These are phyloP conservation scores for Botrytis elliptica DNA, from an alignment of 2,329 filamentous ascomycete species.

Conservation along the genomic window DNA sequence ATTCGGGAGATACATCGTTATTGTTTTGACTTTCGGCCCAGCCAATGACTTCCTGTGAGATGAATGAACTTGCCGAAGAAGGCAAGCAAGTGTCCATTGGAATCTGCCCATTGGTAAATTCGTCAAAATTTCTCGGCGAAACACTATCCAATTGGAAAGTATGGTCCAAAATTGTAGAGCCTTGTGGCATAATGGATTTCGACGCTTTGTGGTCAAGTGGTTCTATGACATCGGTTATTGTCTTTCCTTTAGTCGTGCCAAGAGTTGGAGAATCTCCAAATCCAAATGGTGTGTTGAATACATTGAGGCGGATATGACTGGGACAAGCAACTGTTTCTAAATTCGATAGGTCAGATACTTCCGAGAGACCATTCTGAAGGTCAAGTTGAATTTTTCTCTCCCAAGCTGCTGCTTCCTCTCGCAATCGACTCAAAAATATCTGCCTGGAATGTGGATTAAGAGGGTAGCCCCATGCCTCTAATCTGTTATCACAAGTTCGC, in stretches of 20 bases:
- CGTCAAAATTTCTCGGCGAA: neutral
- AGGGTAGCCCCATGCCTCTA: slow-evolving; percentile 14
- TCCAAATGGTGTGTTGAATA: neutral
- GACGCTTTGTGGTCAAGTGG: neutral
- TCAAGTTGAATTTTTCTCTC: neutral
- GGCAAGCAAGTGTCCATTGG: neutral
- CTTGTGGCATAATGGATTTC: neutral
- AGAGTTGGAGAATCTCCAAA: slow-evolving; percentile 11
- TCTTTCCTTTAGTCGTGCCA: neutral
- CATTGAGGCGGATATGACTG: neutral
- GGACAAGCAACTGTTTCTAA: neutral
- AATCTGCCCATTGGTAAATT: neutral
- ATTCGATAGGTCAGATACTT: neutral
- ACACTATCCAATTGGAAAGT: neutral
- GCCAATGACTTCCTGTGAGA: neutral
- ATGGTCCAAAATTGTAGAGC: neutral
- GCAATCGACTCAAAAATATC: neutral
- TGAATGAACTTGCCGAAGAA: neutral
- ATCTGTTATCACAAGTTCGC: slow-evolving; percentile 15
- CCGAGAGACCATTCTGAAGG: neutral
- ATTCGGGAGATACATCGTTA: neutral
- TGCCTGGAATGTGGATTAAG: slow-evolving; percentile 15
- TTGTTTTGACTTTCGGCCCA: neutral
- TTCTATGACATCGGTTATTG: neutral
- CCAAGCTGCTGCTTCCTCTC: neutral